Percentiles rank a stretch among this genome's conserved stretches.
Conservation (phyloP, 1,139 yeast genomes). For the Lizanozyma gosingica region DNA sequence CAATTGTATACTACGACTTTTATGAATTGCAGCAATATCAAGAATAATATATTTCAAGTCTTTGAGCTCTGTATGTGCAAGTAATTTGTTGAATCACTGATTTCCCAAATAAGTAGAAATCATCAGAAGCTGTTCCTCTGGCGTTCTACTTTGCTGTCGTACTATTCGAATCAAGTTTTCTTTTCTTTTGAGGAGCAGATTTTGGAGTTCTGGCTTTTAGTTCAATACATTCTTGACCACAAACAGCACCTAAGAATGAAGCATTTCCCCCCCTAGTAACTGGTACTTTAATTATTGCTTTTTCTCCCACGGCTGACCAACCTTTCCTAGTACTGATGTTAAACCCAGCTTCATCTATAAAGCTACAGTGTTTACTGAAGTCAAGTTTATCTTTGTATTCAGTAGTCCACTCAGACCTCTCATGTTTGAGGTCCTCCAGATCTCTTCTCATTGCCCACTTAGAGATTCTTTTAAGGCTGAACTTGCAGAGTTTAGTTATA, state of each 20-base stretch:
- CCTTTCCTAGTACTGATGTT: neutral
- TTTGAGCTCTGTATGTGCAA: neutral
- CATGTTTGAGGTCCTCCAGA: neutral
- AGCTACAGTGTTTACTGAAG: neutral
- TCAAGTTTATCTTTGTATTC: constrained; percentile 1
- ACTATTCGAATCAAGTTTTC: constrained; percentile 1
- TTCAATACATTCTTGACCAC: constrained; percentile 1
- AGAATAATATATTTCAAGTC: neutral
- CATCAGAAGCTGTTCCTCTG: constrained; percentile 1
- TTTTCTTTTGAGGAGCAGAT: neutral
- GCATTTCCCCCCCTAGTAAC: neutral
- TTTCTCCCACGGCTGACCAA: constrained; percentile 2
- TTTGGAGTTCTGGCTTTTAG: constrained; percentile 1
- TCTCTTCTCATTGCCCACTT: constrained; percentile 1
- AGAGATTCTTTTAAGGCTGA: neutral
- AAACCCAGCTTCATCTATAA: neutral
- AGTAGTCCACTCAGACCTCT: neutral
- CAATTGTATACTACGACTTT: neutral
- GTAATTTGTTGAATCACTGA: neutral
- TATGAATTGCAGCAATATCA: neutral
- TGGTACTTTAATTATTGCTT: constrained; percentile 1
- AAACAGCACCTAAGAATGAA: constrained; percentile 1
- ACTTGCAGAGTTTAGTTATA: neutral
- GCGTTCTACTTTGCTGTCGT: neutral
- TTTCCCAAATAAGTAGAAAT: neutral